A percentile compares a stretch with the other conserved stretches of the same genome.
Conservation (phyloP, 352 stramenopile species). For the Saprolegnia diclina region DNA sequence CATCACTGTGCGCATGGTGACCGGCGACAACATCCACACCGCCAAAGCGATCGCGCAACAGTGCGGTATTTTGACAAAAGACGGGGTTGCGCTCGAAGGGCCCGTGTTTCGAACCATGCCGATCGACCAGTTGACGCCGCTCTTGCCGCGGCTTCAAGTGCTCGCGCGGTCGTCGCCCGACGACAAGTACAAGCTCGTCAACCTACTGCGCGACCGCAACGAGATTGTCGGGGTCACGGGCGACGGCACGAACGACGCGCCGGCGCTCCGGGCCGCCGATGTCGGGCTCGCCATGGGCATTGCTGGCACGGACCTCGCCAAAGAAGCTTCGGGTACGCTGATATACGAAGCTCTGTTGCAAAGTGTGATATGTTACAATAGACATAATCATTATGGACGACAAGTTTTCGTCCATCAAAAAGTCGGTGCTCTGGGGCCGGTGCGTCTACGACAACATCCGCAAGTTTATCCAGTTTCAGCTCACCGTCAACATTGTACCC, state of each 20-base stretch:
- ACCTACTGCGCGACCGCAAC: constrained; percentile 56
- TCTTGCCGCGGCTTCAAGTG: constrained; percentile 65
- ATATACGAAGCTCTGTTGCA: neutral
- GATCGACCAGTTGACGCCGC: constrained; percentile 44
- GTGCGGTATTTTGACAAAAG: constrained; percentile 92
- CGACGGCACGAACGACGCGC: constrained; percentile 77
- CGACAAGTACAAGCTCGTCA: constrained; percentile 97
- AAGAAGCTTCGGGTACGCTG: constrained; percentile 50
- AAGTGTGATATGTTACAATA: constrained; percentile 12
- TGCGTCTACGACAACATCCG: constrained; percentile 83
- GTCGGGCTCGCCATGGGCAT: constrained; percentile 80
- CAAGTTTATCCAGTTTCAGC: constrained; percentile 81
- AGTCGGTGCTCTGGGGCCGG: constrained; percentile 69
- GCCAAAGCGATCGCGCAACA: constrained; percentile 94
- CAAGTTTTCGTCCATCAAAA: constrained; percentile 76
- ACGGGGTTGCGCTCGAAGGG: constrained; percentile 88
- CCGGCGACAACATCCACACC: constrained; percentile 98
- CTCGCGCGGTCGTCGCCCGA: constrained; percentile 92
- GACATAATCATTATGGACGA: constrained; percentile 88
- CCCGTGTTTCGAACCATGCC: constrained; percentile 88
- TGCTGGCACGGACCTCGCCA: constrained; percentile 68
- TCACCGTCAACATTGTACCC: constrained; percentile 73
- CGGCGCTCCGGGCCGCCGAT: constrained; percentile 60
- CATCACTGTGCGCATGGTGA: constrained; percentile 99
- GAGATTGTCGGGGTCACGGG: constrained; percentile 78